Base-by-base conservation (phyloP, 139 green algal species). In the Trebouxia sp. region DNA sequence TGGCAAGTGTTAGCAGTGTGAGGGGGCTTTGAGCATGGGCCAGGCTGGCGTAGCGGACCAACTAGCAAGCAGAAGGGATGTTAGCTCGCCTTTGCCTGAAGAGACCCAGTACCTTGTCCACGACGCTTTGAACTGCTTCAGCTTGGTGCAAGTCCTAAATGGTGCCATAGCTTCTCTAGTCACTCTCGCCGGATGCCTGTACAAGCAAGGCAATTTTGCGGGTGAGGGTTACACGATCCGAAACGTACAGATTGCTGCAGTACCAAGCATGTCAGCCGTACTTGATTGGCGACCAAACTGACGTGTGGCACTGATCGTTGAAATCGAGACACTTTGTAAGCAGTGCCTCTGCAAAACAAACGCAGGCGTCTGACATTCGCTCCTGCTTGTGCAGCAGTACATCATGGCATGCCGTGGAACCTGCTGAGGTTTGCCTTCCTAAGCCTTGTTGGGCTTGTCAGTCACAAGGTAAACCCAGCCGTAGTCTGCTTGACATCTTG, bases 91-190 rank as follows among this genome's bases (percentile, higher is more conserved):
- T 11, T 45, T 72, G 62, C 35, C 32, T 12, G 62, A 72, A 24
- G 62, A 72, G 35, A 72, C 35, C 4, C 35, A 72, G 5, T n/a
- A 41, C 6, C 24, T 72, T 4, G 62, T 72, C 14, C 62, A 72
- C 4, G 62, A 72, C 32, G 62, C 62, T n/a, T 43, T 72, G 32
- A 72, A 35, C 20, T 72, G 62, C 35, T 72, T 72, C 62, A 72
- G 62, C 28, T 14, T 72, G 62, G 62, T 72, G 32, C 62, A 72
- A 72, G 62, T 72, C 62, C 62, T 72, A 1, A 72, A 72, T 35
- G 62, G 62, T 45, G 62, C 35, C 35, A 72, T 72, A 72, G 62
- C 62, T n/a, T 72, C 62, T 24, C 35, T 72, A 12, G 62, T 72
- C 62, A 72, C 62, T 42, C 62, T 72, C 5, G 32, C 62, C 37